Evolutionary conservation across 176 grass and related monocot genomes (phyloP).

Genomic region (Oryza australiensis): DNA sequence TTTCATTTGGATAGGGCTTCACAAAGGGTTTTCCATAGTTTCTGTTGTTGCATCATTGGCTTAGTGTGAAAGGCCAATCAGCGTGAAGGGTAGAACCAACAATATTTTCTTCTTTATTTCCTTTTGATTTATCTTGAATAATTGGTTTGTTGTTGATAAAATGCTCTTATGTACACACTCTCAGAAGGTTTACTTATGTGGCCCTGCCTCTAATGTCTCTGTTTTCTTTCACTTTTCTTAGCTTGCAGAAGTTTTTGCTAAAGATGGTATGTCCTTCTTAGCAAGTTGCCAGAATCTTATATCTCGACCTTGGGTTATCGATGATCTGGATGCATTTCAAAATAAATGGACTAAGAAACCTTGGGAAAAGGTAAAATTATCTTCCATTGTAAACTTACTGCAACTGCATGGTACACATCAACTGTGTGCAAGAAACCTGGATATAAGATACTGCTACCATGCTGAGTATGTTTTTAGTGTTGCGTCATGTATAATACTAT

Average conservation of each 20-base stretch:
- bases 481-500: background rate
- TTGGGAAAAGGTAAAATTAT: slow-evolving; percentile 76
- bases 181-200: background rate
- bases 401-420: background rate
- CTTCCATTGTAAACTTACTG: background rate
- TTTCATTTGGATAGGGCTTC: slow-evolving; percentile 18
- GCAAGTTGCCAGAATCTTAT: slow-evolving; percentile 96
- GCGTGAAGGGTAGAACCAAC: background rate
- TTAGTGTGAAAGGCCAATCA: background rate
- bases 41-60: background rate
- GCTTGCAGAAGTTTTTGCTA: slow-evolving; percentile 99
- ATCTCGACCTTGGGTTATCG: slow-evolving; percentile 89
- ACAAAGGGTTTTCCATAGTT: background rate
- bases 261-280: slow-evolving; percentile 97
- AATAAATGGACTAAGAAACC: slow-evolving; percentile 75
- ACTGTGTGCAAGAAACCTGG: background rate
- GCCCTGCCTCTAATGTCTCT: slow-evolving; percentile 19
- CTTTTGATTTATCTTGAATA: slow-evolving; percentile 16
- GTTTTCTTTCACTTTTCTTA: slow-evolving; percentile 48
- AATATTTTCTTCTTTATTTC: background rate
- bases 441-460: slow-evolving; percentile 5
- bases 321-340: slow-evolving; percentile 85
- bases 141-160: slow-evolving; percentile 19
- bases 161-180: background rate
- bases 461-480: background rate